Evolutionary conservation across 208 protist genomes (phyloP), one percentile per base, ranked within the genome.

Genomic region (Trypanosoma boissoni): DNA sequence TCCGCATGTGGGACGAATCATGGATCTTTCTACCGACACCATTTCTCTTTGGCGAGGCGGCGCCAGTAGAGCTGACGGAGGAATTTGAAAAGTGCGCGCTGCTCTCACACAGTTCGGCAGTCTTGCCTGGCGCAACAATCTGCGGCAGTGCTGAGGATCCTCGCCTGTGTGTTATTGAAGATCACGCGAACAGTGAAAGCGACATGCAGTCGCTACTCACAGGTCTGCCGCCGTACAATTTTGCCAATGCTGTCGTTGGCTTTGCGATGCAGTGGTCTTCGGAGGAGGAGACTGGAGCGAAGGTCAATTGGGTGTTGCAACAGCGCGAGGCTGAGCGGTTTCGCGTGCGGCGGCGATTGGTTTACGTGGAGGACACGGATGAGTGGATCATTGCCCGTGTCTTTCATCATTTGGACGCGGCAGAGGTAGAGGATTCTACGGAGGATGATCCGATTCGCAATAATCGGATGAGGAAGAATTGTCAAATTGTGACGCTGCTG

Each of bases 251-350:
- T 1, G 72, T 81, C 42, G 62, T 82, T 3, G 79, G 79, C 10
- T 86, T 83, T 58, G 52, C 64, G 5, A 80, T 83, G 75, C 62
- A 67, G 61, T 86, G 79, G 79, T 32, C 46, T 4, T 69, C 65
- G 7, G 66, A 58, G 20, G 65, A 21, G 23, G 60, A 65, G 8
- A 36, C 71, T 8, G 27, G 66, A 18, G 52, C 50, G 10, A 86
- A 76, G 62, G 52, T 80, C 6, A 39, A 37, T 9, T 74, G 78
- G 63, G 58, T 72, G 10, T 39, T 74, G 14, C 32, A 42, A 16
- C 37, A 50, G 26, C 45, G 52, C 3, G 29, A 39, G 3, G 46
- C 52, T 12, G 20, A 26, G 39, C 24, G 39, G 12, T 72, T 64
- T 42, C 60, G 46, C 26, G 59, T 79, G 31, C 53, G 64, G 28